Evolutionary conservation across 805 yeast genomes (phyloP).

Genomic region (Pichia occidentalis): DNA sequence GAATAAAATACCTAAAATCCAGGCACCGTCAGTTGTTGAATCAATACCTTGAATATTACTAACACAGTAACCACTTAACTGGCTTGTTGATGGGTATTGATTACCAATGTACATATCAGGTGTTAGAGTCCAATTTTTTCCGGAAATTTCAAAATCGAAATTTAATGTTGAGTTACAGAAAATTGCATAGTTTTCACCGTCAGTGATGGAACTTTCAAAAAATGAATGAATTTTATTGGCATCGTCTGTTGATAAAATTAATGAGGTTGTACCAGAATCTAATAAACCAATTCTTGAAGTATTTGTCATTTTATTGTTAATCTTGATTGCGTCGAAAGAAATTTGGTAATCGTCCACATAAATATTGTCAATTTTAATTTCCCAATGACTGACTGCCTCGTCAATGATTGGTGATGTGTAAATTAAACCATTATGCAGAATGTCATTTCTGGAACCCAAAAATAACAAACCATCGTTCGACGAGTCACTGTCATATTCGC

Average conservation of each 20-base stretch:
- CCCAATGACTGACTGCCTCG: constrained; percentile 42
- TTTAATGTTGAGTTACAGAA: constrained; percentile 43
- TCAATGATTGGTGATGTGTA: constrained; percentile 33
- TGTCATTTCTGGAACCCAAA: constrained; percentile 35
- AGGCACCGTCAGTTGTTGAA: constrained; percentile 33
- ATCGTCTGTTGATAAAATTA: constrained; percentile 49
- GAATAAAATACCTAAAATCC: constrained; percentile 65
- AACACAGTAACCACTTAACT: constrained; percentile 48
- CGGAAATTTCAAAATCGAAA: constrained; percentile 38
- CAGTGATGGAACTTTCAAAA: constrained; percentile 44
- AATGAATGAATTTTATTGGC: constrained; percentile 48
- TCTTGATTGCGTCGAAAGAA: constrained; percentile 27
- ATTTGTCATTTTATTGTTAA: constrained; percentile 16
- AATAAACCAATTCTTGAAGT: constrained; percentile 40
- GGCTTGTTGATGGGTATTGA: constrained; percentile 32
- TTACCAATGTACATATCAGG: constrained; percentile 44
- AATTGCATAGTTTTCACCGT: constrained; percentile 58
- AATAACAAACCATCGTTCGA: constrained; percentile 37
- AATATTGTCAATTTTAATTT: constrained; percentile 36
- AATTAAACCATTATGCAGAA: constrained; percentile 36
- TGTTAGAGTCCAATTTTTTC: constrained; percentile 38
- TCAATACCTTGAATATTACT: constrained; percentile 58
- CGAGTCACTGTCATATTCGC: constrained; percentile 24
- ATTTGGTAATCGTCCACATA: constrained; percentile 31
- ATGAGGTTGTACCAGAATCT: constrained; percentile 63